Evolutionary conservation across 345 rosid species (phyloP).

Genomic region (Gossypium herbaceum): DNA sequence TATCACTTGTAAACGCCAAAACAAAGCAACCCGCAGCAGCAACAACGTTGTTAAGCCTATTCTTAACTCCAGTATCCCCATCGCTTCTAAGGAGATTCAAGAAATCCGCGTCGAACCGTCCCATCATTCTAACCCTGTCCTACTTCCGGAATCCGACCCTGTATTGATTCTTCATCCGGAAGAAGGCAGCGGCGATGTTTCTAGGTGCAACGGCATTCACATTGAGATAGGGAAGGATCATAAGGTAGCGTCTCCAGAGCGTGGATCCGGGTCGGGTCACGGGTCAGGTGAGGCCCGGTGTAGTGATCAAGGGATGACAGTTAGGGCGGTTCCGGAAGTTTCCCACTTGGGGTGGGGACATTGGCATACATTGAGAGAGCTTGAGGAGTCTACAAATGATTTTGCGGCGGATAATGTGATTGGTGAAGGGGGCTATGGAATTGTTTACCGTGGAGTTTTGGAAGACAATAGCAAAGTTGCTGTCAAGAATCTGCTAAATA

Average conservation of each 20-base stretch:
- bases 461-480: constrained; percentile 67
- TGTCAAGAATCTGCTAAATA: constrained; percentile 84
- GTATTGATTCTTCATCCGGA: constrained; percentile 26
- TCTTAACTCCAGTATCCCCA: constrained; percentile 44
- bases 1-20: constrained; percentile 63
- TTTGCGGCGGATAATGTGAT: constrained; percentile 79
- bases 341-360: constrained; percentile 99
- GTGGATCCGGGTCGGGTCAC: constrained; percentile 42
- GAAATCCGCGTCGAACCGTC: constrained; percentile 65
- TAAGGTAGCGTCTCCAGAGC: constrained; percentile 69
- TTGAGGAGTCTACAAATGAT: constrained; percentile 68
- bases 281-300: constrained; percentile 48
- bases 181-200: constrained; percentile 39
- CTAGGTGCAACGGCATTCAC: constrained; percentile 52
- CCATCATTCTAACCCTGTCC: constrained; percentile 37
- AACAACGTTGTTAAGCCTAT: constrained; percentile 19
- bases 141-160: constrained; percentile 38
- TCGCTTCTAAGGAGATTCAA: constrained; percentile 71
- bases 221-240: constrained; percentile 85
- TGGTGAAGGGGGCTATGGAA: constrained; percentile 97
- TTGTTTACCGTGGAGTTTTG: constrained; percentile 78
- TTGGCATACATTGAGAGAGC: constrained; percentile 93
- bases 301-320: constrained; percentile 46
- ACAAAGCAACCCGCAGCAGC: constrained; percentile 25
- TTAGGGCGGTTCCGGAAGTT: constrained; percentile 72